phyloP scores from a whole-genome alignment of 31 red algal genomes.

The Asparagopsis taxiformis region DNA sequence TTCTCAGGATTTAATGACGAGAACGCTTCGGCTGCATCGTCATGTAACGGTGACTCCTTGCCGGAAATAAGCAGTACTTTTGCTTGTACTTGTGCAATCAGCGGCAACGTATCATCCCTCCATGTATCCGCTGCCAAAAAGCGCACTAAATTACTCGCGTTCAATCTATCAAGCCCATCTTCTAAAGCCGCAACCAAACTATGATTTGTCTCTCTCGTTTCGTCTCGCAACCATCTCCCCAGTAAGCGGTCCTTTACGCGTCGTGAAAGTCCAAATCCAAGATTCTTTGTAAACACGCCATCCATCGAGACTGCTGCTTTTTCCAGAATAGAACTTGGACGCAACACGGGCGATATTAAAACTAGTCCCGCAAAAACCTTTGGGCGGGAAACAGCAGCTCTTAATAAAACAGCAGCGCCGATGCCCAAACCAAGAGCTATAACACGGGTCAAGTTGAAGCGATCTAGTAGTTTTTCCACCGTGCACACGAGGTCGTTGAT shows the following conservation, averaged over 20 bases:
- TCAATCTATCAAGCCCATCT: slow-evolving; percentile 50
- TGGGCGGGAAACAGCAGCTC: slow-evolving; percentile 14
- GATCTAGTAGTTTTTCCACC: slow-evolving; percentile 12
- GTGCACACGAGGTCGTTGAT: slow-evolving; percentile 21
- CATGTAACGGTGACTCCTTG: slow-evolving; percentile 26
- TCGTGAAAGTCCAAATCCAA: slow-evolving; percentile 40
- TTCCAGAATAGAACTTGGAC: slow-evolving; percentile 20
- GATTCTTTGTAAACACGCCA: slow-evolving; percentile 20
- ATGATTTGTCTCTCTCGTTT: slow-evolving; percentile 24
- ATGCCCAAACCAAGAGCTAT: slow-evolving; percentile 43
- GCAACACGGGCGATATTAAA: slow-evolving; percentile 43
- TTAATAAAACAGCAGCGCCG: slow-evolving; percentile 35
- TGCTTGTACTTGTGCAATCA: slow-evolving; percentile 15
- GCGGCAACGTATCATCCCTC: slow-evolving; percentile 27
- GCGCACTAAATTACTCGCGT: slow-evolving; percentile 32
- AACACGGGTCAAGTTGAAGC: slow-evolving; percentile 7
- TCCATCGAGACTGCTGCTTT: slow-evolving; percentile 14
- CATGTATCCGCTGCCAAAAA: slow-evolving; percentile 40
- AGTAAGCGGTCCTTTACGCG: slow-evolving; percentile 51
- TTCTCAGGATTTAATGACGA: slow-evolving; percentile 12
- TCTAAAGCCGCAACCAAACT: slow-evolving; percentile 33
- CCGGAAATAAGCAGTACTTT: slow-evolving; percentile 42
- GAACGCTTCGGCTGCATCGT: slow-evolving; percentile 27
- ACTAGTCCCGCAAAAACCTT: slow-evolving; percentile 39
- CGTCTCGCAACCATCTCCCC: slow-evolving; percentile 45